Base-by-base conservation (phyloP, 1,284 basidiomycete genomes). In the Apiotrichum gracile region DNA sequence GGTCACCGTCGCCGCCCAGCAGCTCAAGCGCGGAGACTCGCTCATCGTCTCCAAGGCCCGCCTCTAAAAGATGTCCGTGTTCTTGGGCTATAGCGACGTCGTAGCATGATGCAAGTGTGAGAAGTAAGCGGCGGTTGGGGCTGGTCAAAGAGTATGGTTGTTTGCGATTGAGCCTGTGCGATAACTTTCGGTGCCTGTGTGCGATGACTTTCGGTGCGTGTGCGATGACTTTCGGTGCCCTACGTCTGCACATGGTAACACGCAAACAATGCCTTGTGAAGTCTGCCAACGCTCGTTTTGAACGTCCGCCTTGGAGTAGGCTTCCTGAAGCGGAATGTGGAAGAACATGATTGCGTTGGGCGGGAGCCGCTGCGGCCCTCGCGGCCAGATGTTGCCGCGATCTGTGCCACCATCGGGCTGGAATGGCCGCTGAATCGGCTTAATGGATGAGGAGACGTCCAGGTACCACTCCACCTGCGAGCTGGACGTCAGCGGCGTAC, bases 291-390 rank as follows among this genome's bases (percentile, higher is more conserved):
- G 40, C 26, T 4, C 25, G n/a, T 14, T 35, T 27, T 37, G 34
- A 8, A 33, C 47, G 52, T 62, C 55, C 14, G 57, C 52, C 1
- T 50, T 47, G 24, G 29, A 37, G 38, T 58, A 69, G 1, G 69
- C 61, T 43, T 82, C 87, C n/a, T 72, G 89, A 79, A 94, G 67
- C 40, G 91, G 91, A 49, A 96, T 94, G 65, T 96, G 91, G 83
- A 93, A 94, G 77, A 92, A 94, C 85, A 91, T 88, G 62, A 93
- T 73, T 0, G 89, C 91, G 65, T 93, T 93, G 2, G 91, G 91
- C 17, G 46, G 43, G 13, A 35, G 47, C 12, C 12, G 25, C 10
- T 10, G 48, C 19, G 6, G 49, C 38, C n/a, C 49, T 42, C 16
- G 26, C 14, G 41, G 39, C 86, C 86, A 87, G 47, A 84, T 70